Conservation (phyloP, 2,329 filamentous ascomycete species). For the Tolypocladium pustulatum region DNA sequence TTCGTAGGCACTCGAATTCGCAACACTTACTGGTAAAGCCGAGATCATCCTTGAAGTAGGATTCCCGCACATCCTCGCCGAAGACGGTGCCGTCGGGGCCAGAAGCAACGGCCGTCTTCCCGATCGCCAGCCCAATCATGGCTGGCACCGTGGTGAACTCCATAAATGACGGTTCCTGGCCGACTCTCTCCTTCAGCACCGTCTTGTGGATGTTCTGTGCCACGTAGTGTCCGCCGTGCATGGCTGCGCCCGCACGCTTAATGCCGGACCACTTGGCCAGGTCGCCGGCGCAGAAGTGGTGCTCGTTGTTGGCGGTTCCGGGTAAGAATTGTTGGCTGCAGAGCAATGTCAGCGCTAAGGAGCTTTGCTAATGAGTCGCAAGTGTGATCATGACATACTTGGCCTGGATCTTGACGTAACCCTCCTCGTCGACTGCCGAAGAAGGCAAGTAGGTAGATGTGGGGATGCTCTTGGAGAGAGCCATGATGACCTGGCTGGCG, state of each 20-base stretch:
- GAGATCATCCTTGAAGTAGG: constrained; percentile 59
- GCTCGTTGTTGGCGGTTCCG: constrained; percentile 42
- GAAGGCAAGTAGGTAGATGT: constrained; percentile 53
- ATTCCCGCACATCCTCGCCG: constrained; percentile 51
- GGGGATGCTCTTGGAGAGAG: constrained; percentile 52
- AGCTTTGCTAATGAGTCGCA: not conserved
- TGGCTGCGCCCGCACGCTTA: constrained; percentile 67
- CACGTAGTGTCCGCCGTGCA: constrained; percentile 59
- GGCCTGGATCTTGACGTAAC: constrained; percentile 52
- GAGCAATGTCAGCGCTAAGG: not conserved
- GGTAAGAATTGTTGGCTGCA: constrained; percentile 42
- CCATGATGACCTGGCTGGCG: constrained; percentile 58
- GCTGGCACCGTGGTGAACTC: constrained; percentile 44
- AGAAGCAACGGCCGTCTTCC: constrained; percentile 57
- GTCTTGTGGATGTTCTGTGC: constrained; percentile 58
- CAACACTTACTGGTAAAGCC: constrained; percentile 49
- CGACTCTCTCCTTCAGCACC: constrained; percentile 34
- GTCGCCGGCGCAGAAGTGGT: constrained; percentile 63
- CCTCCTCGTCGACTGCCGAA: constrained; percentile 48
- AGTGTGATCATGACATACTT: constrained; percentile 26
- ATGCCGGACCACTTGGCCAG: constrained; percentile 64
- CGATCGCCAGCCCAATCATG: constrained; percentile 62
- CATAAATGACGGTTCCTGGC: constrained; percentile 32
- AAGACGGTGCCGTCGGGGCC: constrained; percentile 45
- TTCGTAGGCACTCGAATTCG: too few relatives aligned